phyloP scores from a whole-genome alignment of 2,329 filamentous ascomycete genomes.

The Aureobasidium sp. region DNA sequence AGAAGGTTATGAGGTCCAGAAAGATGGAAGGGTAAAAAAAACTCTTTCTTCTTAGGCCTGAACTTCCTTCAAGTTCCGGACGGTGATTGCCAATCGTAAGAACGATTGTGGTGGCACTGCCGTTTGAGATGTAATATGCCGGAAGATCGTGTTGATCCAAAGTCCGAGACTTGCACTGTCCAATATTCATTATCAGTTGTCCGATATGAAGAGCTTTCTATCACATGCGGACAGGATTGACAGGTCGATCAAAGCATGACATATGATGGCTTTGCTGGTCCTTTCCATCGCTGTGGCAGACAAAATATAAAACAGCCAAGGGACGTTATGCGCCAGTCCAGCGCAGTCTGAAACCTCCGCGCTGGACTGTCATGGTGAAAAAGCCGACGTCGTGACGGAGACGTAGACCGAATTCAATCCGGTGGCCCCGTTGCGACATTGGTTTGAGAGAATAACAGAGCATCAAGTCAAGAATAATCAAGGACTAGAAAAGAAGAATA shows the following conservation, averaged over 20 bases:
- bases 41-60: neutral
- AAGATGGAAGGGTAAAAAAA: neutral
- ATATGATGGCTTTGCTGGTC: neutral
- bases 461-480: neutral
- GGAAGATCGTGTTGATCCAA: neutral
- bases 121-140: neutral
- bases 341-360: slow-evolving; percentile 6
- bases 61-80: neutral
- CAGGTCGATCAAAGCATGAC: neutral
- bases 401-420: neutral
- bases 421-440: neutral
- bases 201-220: neutral
- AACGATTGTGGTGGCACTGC: slow-evolving; percentile 1
- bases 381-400: neutral
- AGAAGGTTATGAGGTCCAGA: neutral
- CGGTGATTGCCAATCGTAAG: neutral
- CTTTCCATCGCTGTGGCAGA: neutral
- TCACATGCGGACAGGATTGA: neutral
- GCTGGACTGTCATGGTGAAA: slow-evolving; percentile 2
- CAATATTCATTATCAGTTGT: neutral
- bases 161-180: neutral
- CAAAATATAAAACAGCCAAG: slow-evolving; percentile 4
- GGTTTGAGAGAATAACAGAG: neutral
- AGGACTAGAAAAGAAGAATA: neutral
- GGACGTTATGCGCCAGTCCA: neutral